Evolutionary conservation across 345 rosid species (phyloP).

Genomic region (Salix koriyanagi): DNA sequence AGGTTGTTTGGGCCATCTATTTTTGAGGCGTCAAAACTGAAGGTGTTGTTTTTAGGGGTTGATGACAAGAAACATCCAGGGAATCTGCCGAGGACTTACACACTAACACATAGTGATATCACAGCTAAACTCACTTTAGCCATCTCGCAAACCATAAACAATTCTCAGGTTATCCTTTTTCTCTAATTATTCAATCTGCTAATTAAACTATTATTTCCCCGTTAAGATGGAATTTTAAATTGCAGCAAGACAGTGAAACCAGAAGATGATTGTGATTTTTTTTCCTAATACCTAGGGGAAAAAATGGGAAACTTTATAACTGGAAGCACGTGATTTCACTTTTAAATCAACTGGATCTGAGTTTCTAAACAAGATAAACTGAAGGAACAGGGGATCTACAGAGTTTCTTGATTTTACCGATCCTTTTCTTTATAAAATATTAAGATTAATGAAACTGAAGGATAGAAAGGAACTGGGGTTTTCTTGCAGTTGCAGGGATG

Average conservation of each 20-base stretch:
- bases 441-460: background rate
- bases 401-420: background rate
- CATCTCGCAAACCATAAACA: constrained; percentile 81
- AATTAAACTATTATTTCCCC: background rate
- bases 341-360: background rate
- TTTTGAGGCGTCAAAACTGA: constrained; percentile 89
- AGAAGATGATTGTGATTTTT: background rate
- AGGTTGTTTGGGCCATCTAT: constrained; percentile 94
- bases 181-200: background rate
- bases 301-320: background rate
- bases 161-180: constrained; percentile 60
- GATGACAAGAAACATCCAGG: constrained; percentile 91
- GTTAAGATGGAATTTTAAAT: background rate
- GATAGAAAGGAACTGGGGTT: constrained; percentile 2
- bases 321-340: background rate
- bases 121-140: constrained; percentile 85
- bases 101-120: constrained; percentile 88
- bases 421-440: background rate
- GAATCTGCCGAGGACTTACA: constrained; percentile 84
- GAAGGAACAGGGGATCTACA: background rate
- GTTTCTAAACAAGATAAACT: background rate
- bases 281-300: background rate
- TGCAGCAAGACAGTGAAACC: constrained; percentile 1
- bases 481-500: constrained; percentile 82
- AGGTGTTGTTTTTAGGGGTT: constrained; percentile 77